Conservation (phyloP, 371 early-diverging fungal genomes). For the Saksenaea oblongispora region DNA sequence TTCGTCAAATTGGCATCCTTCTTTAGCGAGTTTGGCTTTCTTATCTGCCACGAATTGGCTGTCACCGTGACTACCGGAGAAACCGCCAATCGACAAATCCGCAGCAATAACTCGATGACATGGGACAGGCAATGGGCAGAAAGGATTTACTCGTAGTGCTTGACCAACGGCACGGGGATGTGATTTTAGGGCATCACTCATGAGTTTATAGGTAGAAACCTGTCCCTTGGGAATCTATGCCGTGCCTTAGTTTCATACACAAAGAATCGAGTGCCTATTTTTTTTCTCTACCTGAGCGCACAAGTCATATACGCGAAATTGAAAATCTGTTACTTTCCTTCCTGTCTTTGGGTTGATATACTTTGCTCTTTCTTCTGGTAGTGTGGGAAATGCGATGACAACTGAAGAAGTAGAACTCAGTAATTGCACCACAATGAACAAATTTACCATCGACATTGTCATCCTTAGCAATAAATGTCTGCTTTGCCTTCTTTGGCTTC, state of each 20-base stretch:
- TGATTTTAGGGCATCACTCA: constrained; percentile 65
- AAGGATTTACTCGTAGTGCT: constrained; percentile 76
- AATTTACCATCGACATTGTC: constrained; percentile 25
- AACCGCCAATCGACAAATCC: constrained; percentile 73
- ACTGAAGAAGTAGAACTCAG: constrained; percentile 12
- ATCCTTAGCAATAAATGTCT: constrained; percentile 24
- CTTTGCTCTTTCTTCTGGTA: constrained; percentile 34
- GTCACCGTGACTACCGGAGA: constrained; percentile 66
- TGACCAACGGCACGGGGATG: constrained; percentile 79
- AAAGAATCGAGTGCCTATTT: no score
- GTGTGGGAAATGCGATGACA: constrained; percentile 43
- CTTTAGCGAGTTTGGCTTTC: constrained; percentile 65
- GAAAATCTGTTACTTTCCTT: constrained; percentile 67
- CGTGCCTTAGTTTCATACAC: background rate
- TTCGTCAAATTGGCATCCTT: constrained; percentile 69
- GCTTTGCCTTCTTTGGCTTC: background rate
- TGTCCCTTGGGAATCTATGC: constrained; percentile 63
- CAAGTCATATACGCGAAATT: constrained; percentile 71
- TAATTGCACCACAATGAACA: background rate
- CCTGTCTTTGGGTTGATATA: constrained; percentile 58
- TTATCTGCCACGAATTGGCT: constrained; percentile 66
- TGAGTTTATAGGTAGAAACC: constrained; percentile 75
- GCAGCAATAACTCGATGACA: constrained; percentile 81
- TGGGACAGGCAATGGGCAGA: constrained; percentile 75
- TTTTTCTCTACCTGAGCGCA: constrained; percentile 56